Evolutionary conservation across 495 filamentous ascomycete genomes (phyloP).

Genomic region (Haplographium delicatum): DNA sequence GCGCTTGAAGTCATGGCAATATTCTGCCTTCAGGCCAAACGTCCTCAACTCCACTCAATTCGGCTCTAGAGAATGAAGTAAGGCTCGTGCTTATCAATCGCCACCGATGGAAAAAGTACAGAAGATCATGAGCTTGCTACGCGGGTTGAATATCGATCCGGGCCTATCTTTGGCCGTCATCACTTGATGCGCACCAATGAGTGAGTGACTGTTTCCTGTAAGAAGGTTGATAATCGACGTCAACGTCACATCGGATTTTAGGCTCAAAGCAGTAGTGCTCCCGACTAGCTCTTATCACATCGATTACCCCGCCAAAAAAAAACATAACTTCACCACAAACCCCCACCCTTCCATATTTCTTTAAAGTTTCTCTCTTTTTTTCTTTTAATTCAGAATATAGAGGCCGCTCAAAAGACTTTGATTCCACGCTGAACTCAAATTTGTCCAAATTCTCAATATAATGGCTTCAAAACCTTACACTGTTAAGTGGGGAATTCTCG

Average conservation of each 20-base stretch:
- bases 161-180: too few species aligned
- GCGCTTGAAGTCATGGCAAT: background rate
- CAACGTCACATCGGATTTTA: conserved; percentile 6
- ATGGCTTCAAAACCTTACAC: conserved; percentile 43
- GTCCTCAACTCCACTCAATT: too few species aligned
- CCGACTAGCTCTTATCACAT: too few species aligned
- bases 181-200: conserved; percentile 3
- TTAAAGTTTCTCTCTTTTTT: background rate
- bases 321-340: background rate
- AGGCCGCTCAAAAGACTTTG: background rate
- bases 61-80: too few species aligned
- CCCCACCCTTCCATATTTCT: background rate
- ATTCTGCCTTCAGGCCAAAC: too few species aligned
- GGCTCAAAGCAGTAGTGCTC: background rate
- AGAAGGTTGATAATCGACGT: background rate
- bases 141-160: too few species aligned
- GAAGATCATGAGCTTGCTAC: too few species aligned
- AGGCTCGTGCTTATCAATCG: too few species aligned
- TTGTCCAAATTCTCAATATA: conserved; percentile 1
- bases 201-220: background rate
- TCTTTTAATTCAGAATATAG: background rate
- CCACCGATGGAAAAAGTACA: too few species aligned
- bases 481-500: conserved; percentile 76
- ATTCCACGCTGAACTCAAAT: background rate
- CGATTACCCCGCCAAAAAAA: too few species aligned